Evolutionary conservation across 306 rosid species (phyloP), one percentile per base, ranked within the genome.

Genomic region (Erythrophleum fordii): DNA sequence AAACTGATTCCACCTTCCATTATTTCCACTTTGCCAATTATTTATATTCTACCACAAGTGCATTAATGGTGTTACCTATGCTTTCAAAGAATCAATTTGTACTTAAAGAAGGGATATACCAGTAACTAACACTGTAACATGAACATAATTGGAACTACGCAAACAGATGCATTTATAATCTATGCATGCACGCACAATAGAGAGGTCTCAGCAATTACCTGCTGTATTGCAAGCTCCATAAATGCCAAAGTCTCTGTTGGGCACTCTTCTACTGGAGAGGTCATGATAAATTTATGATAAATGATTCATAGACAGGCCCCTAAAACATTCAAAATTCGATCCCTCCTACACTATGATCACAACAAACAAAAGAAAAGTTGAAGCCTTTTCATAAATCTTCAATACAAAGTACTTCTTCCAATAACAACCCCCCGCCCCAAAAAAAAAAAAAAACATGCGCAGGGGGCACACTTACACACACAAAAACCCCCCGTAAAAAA

Each of bases 181-280:
- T 18, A 75, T 8, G 28, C 67, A 16, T 42, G 34, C 0, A 26
- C 6, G 66, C 12, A 76, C 11, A 46, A 44, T 42, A 60, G 14
- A 35, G 65, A 31, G 8, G 73, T 22, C 11, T 14, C 2, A 0
- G 39, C 41, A 10, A 58, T 68, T 83, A 92, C 97, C 93, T 92
- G 95, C 3, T 85, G 86, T 68, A 95, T 77, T 23, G 99, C 97
- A 61, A 86, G 90, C 35, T 83, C 87, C 99, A 95, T 95, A 73
- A 93, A 91, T n/a, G 46, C 75, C 65, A 76, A 53, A 35, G 90
- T 85, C 12, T 80, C 79, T 4, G 69, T 26, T 23, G 82, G 78
- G 64, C 39, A 76, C 46, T 64, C 84, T 49, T 73, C 80, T 26
- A 25, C 79, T 0, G 46, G 20, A 69, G 89, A 79, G 62, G 69